These are phyloP conservation scores for Rhynchosporium secalis DNA, from an alignment of 2,329 filamentous ascomycete species.

Conservation along the genomic window DNA sequence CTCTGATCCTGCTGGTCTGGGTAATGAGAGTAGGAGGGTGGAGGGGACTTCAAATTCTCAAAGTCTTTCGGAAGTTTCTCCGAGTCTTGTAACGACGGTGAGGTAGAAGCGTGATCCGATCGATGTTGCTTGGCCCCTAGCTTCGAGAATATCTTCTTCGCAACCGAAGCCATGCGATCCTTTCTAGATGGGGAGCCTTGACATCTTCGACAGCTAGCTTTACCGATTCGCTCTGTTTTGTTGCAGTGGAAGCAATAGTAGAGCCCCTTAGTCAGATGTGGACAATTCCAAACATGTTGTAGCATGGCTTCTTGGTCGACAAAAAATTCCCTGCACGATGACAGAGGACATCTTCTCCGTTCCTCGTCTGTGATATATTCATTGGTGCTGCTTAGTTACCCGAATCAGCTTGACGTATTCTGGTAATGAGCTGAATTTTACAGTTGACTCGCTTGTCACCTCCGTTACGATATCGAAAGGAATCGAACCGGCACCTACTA, in stretches of 20 bases:
- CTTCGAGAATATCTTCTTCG: conserved; percentile 36
- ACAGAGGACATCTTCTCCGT: conserved; percentile 32
- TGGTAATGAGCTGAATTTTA: neutral
- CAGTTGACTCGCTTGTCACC: no score
- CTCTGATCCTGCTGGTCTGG: conserved; percentile 3
- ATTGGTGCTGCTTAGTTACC: conserved; percentile 19
- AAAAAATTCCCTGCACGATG: conserved; percentile 33
- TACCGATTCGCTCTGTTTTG: conserved; percentile 33
- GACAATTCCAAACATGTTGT: conserved; percentile 35
- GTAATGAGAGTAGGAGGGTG: neutral
- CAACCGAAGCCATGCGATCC: conserved; percentile 33
- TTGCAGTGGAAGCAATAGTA: conserved; percentile 37
- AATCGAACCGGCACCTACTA: conserved; percentile 12
- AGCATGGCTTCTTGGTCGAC: conserved; percentile 34
- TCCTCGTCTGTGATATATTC: conserved; percentile 34
- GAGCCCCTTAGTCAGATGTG: conserved; percentile 32
- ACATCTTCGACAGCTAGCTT: conserved; percentile 33
- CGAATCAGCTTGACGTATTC: neutral
- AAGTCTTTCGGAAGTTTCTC: conserved; percentile 8
- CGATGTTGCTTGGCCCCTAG: conserved; percentile 31
- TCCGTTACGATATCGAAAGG: neutral
- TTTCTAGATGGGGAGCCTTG: conserved; percentile 31
- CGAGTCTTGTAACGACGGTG: conserved; percentile 13
- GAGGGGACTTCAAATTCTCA: neutral
- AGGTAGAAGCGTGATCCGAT: conserved; percentile 10